Percentiles rank a stretch among this genome's conserved stretches.
Conservation (phyloP, 2,329 filamentous ascomycete species). For the Madurella mycetomatis region DNA sequence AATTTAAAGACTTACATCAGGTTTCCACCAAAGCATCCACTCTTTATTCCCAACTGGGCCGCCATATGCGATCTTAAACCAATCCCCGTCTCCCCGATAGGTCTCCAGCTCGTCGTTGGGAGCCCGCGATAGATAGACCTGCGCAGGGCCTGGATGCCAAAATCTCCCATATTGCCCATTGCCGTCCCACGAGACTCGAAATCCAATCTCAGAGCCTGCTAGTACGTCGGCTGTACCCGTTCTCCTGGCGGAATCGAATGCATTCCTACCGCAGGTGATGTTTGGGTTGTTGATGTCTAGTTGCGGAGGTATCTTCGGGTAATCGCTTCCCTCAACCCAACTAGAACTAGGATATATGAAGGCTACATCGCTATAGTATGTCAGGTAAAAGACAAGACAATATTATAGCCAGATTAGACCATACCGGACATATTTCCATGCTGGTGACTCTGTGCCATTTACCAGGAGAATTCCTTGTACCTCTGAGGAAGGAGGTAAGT, state of each 20-base stretch:
- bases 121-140: conserved; percentile 15
- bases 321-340: neutral
- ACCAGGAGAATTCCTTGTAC: conserved; percentile 15
- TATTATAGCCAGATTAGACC: neutral
- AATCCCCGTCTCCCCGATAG: conserved; percentile 17
- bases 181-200: conserved; percentile 16
- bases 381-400: neutral
- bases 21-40: conserved; percentile 8
- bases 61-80: conserved; percentile 21
- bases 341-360: too few species aligned
- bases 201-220: conserved; percentile 19
- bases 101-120: conserved; percentile 10
- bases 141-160: conserved; percentile 15
- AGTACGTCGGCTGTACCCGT: conserved; percentile 18
- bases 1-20: conserved; percentile 2
- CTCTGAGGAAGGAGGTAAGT: neutral
- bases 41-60: conserved; percentile 6
- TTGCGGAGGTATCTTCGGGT: conserved; percentile 1
- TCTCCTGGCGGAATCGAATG: conserved; percentile 9
- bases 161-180: conserved; percentile 8
- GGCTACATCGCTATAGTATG: neutral
- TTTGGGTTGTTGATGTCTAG: conserved; percentile 9
- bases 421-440: conserved; percentile 18
- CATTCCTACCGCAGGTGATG: conserved; percentile 17
- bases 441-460: conserved; percentile 12